A percentile compares a stretch with the other conserved stretches of the same genome.
Evolutionary conservation across 495 filamentous ascomycete genomes (phyloP).

Genomic region (Ramalina intermedia): DNA sequence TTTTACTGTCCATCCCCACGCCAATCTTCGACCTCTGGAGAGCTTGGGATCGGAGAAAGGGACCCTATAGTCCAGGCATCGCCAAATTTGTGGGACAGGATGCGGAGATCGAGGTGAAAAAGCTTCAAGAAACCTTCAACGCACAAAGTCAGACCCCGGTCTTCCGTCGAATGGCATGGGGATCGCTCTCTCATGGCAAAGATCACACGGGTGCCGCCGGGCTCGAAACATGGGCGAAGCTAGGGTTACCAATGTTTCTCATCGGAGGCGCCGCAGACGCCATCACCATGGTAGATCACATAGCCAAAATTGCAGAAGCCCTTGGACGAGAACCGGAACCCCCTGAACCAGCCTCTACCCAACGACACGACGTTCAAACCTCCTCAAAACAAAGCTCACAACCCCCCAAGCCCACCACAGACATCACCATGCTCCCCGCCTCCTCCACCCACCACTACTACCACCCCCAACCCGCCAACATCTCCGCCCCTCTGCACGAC

Average conservation of each 20-base stretch:
- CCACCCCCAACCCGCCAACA: neutral
- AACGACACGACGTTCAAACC: too few species aligned
- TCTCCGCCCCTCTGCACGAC: neutral
- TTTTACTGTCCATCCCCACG: conserved; percentile 49
- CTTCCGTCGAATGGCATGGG: conserved; percentile 73
- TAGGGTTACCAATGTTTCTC: conserved; percentile 61
- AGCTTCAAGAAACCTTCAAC: conserved; percentile 72
- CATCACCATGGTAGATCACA: conserved; percentile 54
- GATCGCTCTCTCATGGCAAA: conserved; percentile 41
- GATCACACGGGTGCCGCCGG: conserved; percentile 52
- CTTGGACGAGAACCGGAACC: conserved; percentile 23
- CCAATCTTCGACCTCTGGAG: conserved; percentile 66
- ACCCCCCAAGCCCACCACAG: neutral
- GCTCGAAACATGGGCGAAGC: conserved; percentile 53
- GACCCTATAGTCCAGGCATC: conserved; percentile 62
- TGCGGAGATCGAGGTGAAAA: conserved; percentile 60
- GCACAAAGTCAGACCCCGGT: conserved; percentile 65
- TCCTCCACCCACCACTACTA: neutral
- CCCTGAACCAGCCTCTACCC: too few species aligned
- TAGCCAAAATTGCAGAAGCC: conserved; percentile 52
- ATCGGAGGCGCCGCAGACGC: conserved; percentile 65
- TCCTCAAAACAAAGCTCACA: neutral
- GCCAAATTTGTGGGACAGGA: conserved; percentile 59
- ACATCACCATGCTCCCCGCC: conserved; percentile 4
- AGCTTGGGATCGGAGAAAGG: conserved; percentile 68